Evolutionary conservation across 768 basidiomycete species (phyloP), one percentile per base, ranked within the genome.

Genomic region (Podaxis sp.): DNA sequence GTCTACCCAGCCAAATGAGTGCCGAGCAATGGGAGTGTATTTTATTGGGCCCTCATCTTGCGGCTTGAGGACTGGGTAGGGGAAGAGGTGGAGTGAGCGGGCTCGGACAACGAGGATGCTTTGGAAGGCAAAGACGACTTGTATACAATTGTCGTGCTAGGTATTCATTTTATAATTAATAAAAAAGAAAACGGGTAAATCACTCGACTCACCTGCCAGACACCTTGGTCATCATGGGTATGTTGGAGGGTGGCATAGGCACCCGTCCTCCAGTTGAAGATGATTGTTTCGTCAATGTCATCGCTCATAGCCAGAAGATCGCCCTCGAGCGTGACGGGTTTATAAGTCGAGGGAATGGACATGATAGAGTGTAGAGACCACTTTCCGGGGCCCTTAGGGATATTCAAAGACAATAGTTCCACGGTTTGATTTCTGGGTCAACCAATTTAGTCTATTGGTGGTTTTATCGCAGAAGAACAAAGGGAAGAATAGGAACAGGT

Each of bases 1-100:
- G 58, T 89, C 88, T 13, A 88, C 81, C 88, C 88, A 89, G 15
- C 88, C 88, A 66, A 88, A 88, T 2, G 84, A 83, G 65, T 84
- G 80, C 2, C 66, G 68, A 1, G 79, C 80, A 41, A 79, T 69
- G 0, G 82, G 75, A 1, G 67, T 57, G 58, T 82, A 78, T 0
- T 74, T 60, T 3, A 62, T 58, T 3, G 70, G 67, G 56, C 59
- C 36, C 30, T 26, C 66, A 40, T 58, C 49, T 0, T 41, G 63
- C 7, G 54, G 48, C 7, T 63, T 64, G 30, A 87, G 76, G 2
- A 60, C 65, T 0, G 87, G 86, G 13, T 76, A 72, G 1, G 78
- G 75, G 62, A 88, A 90, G 7, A 87, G 75, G 61, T 83, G 78
- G 3, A 89, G 72, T 0, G 85, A 86, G 11, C 81, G 82, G 7